These are phyloP conservation scores for Penicillium verrucosum DNA, from an alignment of 2,329 filamentous ascomycete species.

Conservation along the genomic window DNA sequence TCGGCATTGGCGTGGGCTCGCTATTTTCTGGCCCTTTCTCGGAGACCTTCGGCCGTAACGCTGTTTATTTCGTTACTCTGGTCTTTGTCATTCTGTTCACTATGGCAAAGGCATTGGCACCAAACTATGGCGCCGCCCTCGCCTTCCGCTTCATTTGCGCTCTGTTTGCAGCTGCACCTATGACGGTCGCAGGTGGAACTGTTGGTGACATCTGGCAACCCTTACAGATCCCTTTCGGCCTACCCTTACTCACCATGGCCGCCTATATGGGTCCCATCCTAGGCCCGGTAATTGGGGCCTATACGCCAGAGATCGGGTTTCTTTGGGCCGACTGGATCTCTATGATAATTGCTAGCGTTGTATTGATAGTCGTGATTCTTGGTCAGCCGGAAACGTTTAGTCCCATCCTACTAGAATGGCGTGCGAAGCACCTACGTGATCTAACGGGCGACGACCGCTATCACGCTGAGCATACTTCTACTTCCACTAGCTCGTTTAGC, in stretches of 20 bases:
- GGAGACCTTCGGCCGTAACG: conserved; percentile 50
- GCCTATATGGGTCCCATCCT: conserved; percentile 37
- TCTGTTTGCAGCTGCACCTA: conserved; percentile 44
- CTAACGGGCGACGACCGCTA: conserved; percentile 47
- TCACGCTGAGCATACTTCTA: conserved; percentile 35
- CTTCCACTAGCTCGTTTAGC: background rate
- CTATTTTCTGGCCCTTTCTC: conserved; percentile 50
- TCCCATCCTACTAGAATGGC: conserved; percentile 45
- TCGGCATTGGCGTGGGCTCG: conserved; percentile 49
- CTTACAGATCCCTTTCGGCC: conserved; percentile 47
- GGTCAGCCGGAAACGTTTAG: conserved; percentile 51
- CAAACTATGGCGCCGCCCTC: conserved; percentile 49
- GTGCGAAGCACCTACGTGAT: conserved; percentile 38
- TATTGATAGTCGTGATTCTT: conserved; percentile 38
- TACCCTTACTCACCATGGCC: conserved; percentile 50
- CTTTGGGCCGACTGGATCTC: conserved; percentile 49
- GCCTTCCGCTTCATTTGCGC: conserved; percentile 51
- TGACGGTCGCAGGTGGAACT: conserved; percentile 45
- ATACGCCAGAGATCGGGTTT: conserved; percentile 14
- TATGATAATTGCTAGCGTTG: conserved; percentile 36
- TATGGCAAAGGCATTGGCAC: conserved; percentile 46
- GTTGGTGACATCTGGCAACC: conserved; percentile 48
- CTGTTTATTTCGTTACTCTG: conserved; percentile 48
- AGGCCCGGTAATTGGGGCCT: conserved; percentile 16
- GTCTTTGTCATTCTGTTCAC: conserved; percentile 48